Evolutionary conservation across 352 stramenopile species (phyloP), one percentile per base, ranked within the genome.

Genomic region (Aphanomyces astaci): DNA sequence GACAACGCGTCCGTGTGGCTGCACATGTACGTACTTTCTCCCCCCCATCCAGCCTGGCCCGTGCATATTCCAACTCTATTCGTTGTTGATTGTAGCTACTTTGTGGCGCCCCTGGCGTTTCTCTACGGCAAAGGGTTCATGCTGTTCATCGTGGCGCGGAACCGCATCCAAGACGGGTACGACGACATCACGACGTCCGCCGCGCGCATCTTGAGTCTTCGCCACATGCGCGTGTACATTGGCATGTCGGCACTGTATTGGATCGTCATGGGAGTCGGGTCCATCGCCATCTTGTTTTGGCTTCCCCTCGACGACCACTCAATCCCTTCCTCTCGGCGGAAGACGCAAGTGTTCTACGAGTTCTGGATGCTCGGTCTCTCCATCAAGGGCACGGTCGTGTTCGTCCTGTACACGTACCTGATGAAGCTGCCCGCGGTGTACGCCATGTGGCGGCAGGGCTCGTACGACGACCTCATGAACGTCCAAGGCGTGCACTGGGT

Each of bases 381-480:
- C 3, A 74, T 87, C 68, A 86, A 90, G 64, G 84, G 86, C 3
- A 78, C 78, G 2, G 72, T 87, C 36, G 81, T 75, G 9, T 84
- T 84, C 7, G 75, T 90, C 63, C 75, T 89, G 13, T 95, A 86
- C 82, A 77, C 77, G 2, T 78, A 81, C 30, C 77, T 86, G 39
- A 89, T 88, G 71, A 75, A 78, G 15, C 75, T 88, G 13, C 63
- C 76, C 3, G 81, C 78, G 46, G 87, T 85, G 19, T 91, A 86
- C 67, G 75, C 77, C 43, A 67, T 95, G 27, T 95, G 86, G 86
- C 78, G 80, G 27, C 77, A 87, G 51, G 83, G 80, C 4, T 88
- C 89, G 46, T 95, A 86, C 84, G 86, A 95, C 65, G 81, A 89
- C 62, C 92, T 92, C 66, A 82, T 95, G 36, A 90, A 92, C 62